Base-by-base conservation (phyloP, 768 basidiomycete genomes). In the Dioszegia crocea region DNA sequence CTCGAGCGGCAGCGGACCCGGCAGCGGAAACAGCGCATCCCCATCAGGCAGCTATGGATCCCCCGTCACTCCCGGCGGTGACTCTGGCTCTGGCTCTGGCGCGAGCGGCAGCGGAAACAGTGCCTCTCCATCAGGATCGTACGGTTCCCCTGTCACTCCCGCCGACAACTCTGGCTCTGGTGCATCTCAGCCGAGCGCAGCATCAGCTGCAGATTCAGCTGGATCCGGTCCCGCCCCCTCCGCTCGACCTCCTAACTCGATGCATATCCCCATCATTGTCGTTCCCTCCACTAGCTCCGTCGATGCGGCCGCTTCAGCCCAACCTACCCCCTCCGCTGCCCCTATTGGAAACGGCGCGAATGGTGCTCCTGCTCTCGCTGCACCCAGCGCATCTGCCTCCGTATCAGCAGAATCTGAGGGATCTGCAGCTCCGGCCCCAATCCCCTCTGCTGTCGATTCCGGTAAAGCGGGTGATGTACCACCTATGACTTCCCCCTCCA, bases 241-340 rank as follows among this genome's bases (percentile, higher is more conserved):
- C 31, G 30, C 31, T 16, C 16, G 30, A 24, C 47, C 47, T 8
- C 17, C 30, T 10, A 53, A 29, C 51, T 40, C 51, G 3, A 24
- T 53, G 38, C 51, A 53, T 17, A 41, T 53, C 38, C 51, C 51
- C 24, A 53, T 53, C 12, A 23, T 53, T 38, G 38, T 39, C 51
- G 19, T 53, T 17, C 51, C 51, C 26, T 40, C 51, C 4, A 40
- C 51, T 11, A 48, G 27, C 30, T 26, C 3, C 47, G 47, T 29
- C 10, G 24, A 14, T 17, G 47, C 12, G 5, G 40, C 8, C n/a
- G 40, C 16, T 5, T 43, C 40, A 21, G 40, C 8, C n/a, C 14
- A 8, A 43, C 40, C 40, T 3, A 21, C 52, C 33, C 8, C 59
- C n/a, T 12, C 45, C 4, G 29, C 39, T 8, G 38, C 45, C n/a